Conservation (phyloP, 306 rosid genomes). For the Quercus parvula region DNA sequence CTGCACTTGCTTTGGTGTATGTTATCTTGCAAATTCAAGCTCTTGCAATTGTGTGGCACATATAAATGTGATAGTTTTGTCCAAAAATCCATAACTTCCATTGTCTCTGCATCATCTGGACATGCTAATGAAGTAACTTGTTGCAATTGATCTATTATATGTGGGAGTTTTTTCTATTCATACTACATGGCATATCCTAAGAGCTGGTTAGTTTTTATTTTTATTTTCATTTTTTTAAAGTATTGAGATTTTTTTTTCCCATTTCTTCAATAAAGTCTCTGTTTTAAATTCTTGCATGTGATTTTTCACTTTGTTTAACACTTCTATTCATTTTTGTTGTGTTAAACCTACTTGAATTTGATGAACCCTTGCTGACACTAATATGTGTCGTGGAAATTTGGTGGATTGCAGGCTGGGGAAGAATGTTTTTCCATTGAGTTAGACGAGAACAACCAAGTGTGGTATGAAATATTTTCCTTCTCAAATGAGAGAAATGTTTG, state of each 20-base stretch:
- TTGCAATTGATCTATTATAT: background rate
- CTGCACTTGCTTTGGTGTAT: background rate
- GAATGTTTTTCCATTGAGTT: conserved; percentile 82
- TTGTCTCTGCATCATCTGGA: background rate
- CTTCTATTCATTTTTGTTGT: background rate
- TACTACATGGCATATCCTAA: background rate
- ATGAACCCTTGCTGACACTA: background rate
- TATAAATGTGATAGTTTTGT: no score
- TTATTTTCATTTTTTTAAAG: no score
- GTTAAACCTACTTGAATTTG: background rate
- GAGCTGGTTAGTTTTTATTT: no score
- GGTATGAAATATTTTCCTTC: conserved; percentile 90
- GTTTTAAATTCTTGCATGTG: background rate
- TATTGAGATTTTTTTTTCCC: no score
- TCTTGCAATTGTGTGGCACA: no score
- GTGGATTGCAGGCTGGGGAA: conserved; percentile 68
- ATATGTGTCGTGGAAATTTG: conserved; percentile 5
- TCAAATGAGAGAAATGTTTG: conserved; percentile 31
- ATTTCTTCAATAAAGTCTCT: no score
- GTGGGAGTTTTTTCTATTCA: background rate
- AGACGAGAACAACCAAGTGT: conserved; percentile 80
- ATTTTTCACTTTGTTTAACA: background rate
- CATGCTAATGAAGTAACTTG: background rate
- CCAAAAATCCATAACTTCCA: background rate
- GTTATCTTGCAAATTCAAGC: background rate